Base-by-base conservation (phyloP, 768 basidiomycete genomes). In the Lentinula sp. region DNA sequence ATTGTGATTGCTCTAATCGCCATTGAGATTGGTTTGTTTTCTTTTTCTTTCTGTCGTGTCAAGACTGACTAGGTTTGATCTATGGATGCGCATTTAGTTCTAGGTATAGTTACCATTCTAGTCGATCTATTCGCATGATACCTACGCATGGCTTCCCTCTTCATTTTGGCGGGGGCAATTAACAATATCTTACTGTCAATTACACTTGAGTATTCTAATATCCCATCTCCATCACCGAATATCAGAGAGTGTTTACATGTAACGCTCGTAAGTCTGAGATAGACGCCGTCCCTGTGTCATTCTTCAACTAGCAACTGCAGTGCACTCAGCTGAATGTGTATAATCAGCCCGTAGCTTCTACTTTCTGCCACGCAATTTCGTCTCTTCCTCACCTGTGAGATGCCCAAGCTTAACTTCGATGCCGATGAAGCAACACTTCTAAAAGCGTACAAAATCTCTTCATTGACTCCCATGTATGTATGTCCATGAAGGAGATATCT, bases 1-100 rank as follows among this genome's bases (percentile, higher is more conserved):
- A 93, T 97, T 61, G 91, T 97, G 64, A 96, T 97, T 63, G 86
- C 85, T 54, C 78, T 97, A 60, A 96, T 97, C 69, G 95, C 76
- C 43, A 89, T 95, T 56, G 92, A 93, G 74, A 94, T 94, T 60
- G 83, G 90, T 91, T 61, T 57, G 80, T 75, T 37, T 0, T n/a
- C 21, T 45, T 21, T 53, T 35, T 37, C 46, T 40, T 42, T 57
- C 39, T 56, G 55, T 34, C 28, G 53, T 59, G 43, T 31, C 37
- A 62, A 55, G 37, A 28, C 39, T 31, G 8, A 61, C 59, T 18
- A 54, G n/a, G 11, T 18, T 39, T 13, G 11, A 46, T 21, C 8
- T 6, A 49, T 28, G 48, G 16, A 15, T 49, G 9, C 16, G 5
- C 8, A 51, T 18, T 2, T 66, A 89, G 91, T 94, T 43, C 84